phyloP scores from a whole-genome alignment of 2,329 filamentous ascomycete genomes.

The Trematosphaeria pertusa region DNA sequence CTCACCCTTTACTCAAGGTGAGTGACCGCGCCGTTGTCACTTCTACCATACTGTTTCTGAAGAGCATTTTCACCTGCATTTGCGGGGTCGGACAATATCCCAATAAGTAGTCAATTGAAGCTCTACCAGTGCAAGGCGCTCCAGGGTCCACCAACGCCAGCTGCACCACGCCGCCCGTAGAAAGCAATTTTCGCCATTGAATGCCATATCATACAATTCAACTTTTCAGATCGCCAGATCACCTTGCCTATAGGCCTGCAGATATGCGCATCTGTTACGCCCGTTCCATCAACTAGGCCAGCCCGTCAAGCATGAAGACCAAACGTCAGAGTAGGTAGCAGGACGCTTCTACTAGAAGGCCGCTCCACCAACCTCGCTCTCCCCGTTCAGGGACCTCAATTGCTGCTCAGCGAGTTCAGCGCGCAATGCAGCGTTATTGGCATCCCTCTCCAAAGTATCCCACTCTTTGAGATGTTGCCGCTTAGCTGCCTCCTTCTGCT shows the following conservation, averaged over 20 bases:
- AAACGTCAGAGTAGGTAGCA: too few species aligned
- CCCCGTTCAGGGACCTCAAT: conserved; percentile 51
- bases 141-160: too few species aligned
- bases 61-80: not conserved
- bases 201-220: conserved; percentile 18
- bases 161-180: not conserved
- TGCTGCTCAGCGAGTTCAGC: conserved; percentile 56
- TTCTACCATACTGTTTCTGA: not conserved
- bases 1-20: conserved; percentile 17
- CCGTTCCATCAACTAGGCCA: too few species aligned
- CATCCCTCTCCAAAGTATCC: conserved; percentile 54
- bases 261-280: too few species aligned
- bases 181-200: conserved; percentile 12
- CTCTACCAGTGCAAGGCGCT: too few species aligned
- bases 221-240: not conserved
- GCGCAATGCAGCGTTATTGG: conserved; percentile 52
- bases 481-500: conserved; percentile 55
- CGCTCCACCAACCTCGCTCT: conserved; percentile 46
- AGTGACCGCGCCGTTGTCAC: conserved; percentile 21
- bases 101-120: not conserved
- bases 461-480: conserved; percentile 54
- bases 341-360: conserved; percentile 39
- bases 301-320: too few species aligned
- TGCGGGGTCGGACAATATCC: too few species aligned
- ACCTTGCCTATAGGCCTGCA: not conserved